Conservation (phyloP, 768 basidiomycete genomes). For the Panaeolus cyanescens region DNA sequence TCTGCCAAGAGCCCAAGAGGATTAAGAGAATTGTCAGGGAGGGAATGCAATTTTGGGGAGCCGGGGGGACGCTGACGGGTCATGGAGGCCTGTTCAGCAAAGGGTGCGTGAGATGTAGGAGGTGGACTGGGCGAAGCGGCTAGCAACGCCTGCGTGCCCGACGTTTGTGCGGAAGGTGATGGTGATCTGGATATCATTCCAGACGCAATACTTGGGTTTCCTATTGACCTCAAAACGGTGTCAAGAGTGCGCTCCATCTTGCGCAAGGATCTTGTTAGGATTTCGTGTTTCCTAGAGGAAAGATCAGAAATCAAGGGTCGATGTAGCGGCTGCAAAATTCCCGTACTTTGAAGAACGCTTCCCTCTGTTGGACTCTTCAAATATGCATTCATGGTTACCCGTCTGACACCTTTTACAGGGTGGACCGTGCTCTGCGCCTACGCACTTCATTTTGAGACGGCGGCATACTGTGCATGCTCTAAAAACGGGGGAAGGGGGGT, state of each 20-base stretch:
- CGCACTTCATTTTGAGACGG: constrained; percentile 92
- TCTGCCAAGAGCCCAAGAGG: constrained; percentile 93
- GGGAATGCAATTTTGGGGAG: constrained; percentile 86
- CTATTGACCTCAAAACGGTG: constrained; percentile 86
- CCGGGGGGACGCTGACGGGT: constrained; percentile 36
- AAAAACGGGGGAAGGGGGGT: constrained; percentile 15
- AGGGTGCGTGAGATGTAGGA: constrained; percentile 27
- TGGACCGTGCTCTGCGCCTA: constrained; percentile 86
- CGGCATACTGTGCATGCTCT: constrained; percentile 93
- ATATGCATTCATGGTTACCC: constrained; percentile 89
- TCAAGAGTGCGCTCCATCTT: constrained; percentile 95
- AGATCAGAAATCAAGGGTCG: constrained; percentile 20
- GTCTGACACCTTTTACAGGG: constrained; percentile 86
- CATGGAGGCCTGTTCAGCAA: constrained; percentile 19
- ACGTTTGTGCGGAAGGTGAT: constrained; percentile 60
- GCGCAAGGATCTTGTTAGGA: constrained; percentile 75
- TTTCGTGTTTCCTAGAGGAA: constrained; percentile 75
- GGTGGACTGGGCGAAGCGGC: constrained; percentile 52
- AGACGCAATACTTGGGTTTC: constrained; percentile 76
- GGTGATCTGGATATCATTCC: constrained; percentile 84
- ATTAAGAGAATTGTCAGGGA: constrained; percentile 92
- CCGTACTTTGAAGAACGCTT: constrained; percentile 83
- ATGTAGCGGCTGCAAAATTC: constrained; percentile 3
- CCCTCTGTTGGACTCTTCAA: constrained; percentile 96
- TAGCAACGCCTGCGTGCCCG: constrained; percentile 59